These are phyloP conservation scores for Phytomonas serpens DNA, from an alignment of 208 protist species.

Conservation along the genomic window DNA sequence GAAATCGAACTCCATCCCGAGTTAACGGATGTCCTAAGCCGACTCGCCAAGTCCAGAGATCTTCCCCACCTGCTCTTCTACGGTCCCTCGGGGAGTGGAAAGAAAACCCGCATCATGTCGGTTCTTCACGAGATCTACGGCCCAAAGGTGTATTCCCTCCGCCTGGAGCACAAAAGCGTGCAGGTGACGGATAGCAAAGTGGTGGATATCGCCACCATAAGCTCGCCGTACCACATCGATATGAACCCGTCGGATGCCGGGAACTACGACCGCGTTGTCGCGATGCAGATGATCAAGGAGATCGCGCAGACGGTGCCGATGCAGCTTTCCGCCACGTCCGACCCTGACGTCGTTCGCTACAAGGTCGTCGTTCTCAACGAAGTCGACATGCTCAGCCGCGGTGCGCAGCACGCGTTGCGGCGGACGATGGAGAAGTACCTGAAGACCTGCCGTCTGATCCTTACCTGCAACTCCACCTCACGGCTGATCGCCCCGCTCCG, in stretches of 20 bases:
- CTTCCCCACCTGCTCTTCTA: constrained; percentile 98
- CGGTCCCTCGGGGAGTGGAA: constrained; percentile 94
- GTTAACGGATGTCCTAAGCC: constrained; percentile 82
- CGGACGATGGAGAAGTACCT: constrained; percentile 99
- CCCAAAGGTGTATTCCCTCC: constrained; percentile 77
- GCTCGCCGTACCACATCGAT: constrained; percentile 98
- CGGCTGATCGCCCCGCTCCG: constrained; percentile 96
- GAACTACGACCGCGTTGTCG: constrained; percentile 95
- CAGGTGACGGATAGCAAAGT: constrained; percentile 89
- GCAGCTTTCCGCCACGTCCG: neutral
- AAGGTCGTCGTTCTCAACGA: constrained; percentile 98
- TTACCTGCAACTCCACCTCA: constrained; percentile 92
- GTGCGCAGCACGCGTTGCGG: constrained; percentile 98
- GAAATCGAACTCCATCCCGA: constrained; percentile 94
- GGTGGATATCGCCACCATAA: constrained; percentile 96
- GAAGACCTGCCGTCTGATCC: constrained; percentile 94
- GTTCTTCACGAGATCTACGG: constrained; percentile 94
- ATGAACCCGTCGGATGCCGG: constrained; percentile 98
- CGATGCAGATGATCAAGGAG: constrained; percentile 98
- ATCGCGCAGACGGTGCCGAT: constrained; percentile 89
- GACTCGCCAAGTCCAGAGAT: constrained; percentile 80
- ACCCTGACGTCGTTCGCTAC: constrained; percentile 33
- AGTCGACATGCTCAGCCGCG: constrained; percentile 93
- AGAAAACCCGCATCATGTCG: constrained; percentile 95
- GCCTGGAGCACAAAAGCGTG: constrained; percentile 87